These are phyloP conservation scores for Aspergillus carbonarius DNA, from an alignment of 2,329 filamentous ascomycete species.

Conservation along the genomic window DNA sequence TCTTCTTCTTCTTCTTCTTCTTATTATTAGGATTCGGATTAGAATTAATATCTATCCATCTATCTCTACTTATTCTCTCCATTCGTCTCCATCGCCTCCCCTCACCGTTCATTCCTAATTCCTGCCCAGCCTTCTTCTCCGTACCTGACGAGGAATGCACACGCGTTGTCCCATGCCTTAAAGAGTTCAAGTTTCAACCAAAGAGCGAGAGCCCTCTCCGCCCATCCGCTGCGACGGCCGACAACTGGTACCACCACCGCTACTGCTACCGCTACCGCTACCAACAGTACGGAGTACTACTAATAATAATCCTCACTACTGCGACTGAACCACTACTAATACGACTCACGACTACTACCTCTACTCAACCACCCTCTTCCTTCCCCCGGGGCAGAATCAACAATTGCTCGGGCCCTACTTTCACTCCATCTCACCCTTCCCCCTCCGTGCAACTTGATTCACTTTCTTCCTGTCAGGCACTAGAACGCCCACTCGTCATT, in stretches of 20 bases:
- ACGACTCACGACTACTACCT: conserved; percentile 2
- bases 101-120: not conserved
- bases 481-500: not conserved
- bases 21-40: no score
- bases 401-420: not conserved
- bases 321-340: not conserved
- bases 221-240: not conserved
- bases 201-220: not conserved
- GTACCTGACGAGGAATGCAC: conserved; percentile 15
- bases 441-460: conserved; percentile 6
- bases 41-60: not conserved
- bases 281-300: not conserved
- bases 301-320: conserved; percentile 1
- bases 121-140: no score
- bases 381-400: conserved; percentile 6
- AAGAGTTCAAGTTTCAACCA: no score
- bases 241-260: conserved; percentile 11
- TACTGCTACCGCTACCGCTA: conserved; percentile 2
- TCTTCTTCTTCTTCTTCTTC: not conserved
- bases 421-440: not conserved
- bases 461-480: not conserved
- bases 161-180: conserved; percentile 23
- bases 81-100: conserved; percentile 3
- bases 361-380: not conserved
- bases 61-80: not conserved